These are phyloP conservation scores for Neurospora sp. DNA, from an alignment of 495 filamentous ascomycete genomes.

Conservation along the genomic window DNA sequence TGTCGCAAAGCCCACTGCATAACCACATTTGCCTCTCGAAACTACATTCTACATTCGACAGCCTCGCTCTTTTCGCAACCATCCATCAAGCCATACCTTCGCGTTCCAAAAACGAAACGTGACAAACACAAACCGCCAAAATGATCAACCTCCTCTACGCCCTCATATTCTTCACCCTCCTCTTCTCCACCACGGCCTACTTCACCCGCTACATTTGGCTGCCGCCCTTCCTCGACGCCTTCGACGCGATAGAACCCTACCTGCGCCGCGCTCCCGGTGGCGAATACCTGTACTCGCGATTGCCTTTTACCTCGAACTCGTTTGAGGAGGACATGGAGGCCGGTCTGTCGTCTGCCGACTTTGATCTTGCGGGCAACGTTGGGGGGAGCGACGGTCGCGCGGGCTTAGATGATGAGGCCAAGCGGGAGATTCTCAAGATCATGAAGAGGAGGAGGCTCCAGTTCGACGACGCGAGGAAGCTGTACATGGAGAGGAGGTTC, in stretches of 20 bases:
- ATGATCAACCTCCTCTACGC: constrained; percentile 74
- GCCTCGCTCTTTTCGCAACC: background rate
- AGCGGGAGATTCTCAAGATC: constrained; percentile 71
- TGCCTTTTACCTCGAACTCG: constrained; percentile 50
- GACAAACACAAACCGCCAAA: background rate
- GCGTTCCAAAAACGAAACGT: background rate
- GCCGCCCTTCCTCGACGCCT: constrained; percentile 45
- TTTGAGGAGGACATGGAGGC: constrained; percentile 72
- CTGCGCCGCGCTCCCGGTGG: constrained; percentile 38
- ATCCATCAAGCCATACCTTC: background rate
- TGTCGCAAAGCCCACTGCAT: background rate
- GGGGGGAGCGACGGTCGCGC: constrained; percentile 62
- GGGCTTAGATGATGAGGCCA: constrained; percentile 70
- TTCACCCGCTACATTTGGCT: constrained; percentile 72
- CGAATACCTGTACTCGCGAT: constrained; percentile 58
- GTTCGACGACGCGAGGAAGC: constrained; percentile 85
- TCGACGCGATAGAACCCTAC: constrained; percentile 10
- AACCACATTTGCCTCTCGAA: background rate
- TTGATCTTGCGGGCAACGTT: constrained; percentile 73
- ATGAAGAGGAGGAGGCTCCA: constrained; percentile 69
- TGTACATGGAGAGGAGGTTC: constrained; percentile 78
- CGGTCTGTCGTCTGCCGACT: constrained; percentile 70
- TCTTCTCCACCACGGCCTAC: constrained; percentile 57
- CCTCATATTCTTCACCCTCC: constrained; percentile 51
- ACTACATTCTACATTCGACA: background rate